Conservation (phyloP, 768 basidiomycete species). For the Coprinopsis sp. region DNA sequence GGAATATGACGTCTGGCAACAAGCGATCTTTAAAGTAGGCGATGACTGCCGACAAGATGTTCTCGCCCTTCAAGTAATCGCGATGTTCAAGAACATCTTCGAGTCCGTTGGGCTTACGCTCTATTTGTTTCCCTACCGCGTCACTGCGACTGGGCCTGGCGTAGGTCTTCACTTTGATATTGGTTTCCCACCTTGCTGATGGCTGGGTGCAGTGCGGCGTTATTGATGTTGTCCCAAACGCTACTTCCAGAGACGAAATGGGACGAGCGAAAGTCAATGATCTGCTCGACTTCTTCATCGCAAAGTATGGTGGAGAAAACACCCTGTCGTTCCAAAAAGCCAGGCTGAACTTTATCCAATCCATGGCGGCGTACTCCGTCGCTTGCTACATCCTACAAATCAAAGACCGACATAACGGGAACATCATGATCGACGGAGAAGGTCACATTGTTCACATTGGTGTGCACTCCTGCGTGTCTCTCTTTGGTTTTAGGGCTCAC, state of each 20-base stretch:
- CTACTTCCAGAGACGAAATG: constrained; percentile 99
- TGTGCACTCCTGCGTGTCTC: constrained; percentile 28
- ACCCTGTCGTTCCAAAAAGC: constrained; percentile 89
- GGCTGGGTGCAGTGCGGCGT: constrained; percentile 73
- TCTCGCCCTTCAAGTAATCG: constrained; percentile 94
- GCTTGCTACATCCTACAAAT: constrained; percentile 98
- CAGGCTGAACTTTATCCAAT: constrained; percentile 93
- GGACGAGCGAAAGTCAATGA: constrained; percentile 98
- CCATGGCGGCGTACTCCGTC: constrained; percentile 98
- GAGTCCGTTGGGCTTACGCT: constrained; percentile 80
- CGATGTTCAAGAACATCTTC: constrained; percentile 99
- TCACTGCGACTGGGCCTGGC: constrained; percentile 94
- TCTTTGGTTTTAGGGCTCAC: constrained; percentile 2
- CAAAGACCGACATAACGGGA: constrained; percentile 98
- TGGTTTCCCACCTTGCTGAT: neutral
- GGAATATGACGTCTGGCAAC: constrained; percentile 90
- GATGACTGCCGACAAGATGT: constrained; percentile 99
- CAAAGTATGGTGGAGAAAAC: constrained; percentile 89
- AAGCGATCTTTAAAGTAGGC: constrained; percentile 99
- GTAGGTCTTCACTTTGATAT: constrained; percentile 34
- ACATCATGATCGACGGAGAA: constrained; percentile 99
- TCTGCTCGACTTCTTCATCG: constrained; percentile 87
- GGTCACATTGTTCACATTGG: constrained; percentile 97
- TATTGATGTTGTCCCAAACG: constrained; percentile 96
- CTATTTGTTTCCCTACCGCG: constrained; percentile 93